Percentiles rank a stretch among this genome's conserved stretches.
Conservation (phyloP, 108 stramenopile species). For the Skeletonema potamos region DNA sequence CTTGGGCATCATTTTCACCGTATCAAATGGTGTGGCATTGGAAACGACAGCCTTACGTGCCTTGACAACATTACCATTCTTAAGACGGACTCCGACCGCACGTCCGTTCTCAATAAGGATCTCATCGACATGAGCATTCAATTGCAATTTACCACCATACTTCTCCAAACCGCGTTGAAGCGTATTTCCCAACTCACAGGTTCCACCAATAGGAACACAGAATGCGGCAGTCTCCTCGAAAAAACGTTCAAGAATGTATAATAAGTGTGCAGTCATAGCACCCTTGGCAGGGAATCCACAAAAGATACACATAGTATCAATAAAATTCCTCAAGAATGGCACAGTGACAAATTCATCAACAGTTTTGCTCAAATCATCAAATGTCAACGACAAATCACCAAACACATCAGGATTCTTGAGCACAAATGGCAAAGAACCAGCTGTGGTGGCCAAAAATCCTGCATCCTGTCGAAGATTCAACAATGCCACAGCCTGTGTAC, state of each 20-base stretch:
- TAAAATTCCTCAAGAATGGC: slow-evolving; percentile 89
- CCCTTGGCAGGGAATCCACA: slow-evolving; percentile 95
- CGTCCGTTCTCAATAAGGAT: slow-evolving; percentile 89
- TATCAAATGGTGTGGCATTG: slow-evolving; percentile 94
- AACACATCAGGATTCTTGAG: slow-evolving; percentile 88
- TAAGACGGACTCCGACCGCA: slow-evolving; percentile 84
- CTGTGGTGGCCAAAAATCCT: slow-evolving; percentile 90
- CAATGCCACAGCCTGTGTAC: slow-evolving; percentile 82
- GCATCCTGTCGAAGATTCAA: slow-evolving; percentile 86
- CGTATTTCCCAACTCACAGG: slow-evolving; percentile 79
- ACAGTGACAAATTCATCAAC: slow-evolving; percentile 90
- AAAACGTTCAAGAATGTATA: slow-evolving; percentile 91
- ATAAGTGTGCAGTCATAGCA: slow-evolving; percentile 84
- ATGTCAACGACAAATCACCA: slow-evolving; percentile 81
- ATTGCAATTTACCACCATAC: slow-evolving; percentile 82
- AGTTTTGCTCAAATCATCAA: slow-evolving; percentile 87
- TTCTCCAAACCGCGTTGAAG: slow-evolving; percentile 80
- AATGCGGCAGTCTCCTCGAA: slow-evolving; percentile 86
- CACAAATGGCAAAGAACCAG: slow-evolving; percentile 85
- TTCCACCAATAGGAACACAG: slow-evolving; percentile 89
- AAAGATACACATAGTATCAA: slow-evolving; percentile 94
- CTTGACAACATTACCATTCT: slow-evolving; percentile 87
- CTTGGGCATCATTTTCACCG: slow-evolving; percentile 77
- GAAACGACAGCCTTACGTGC: slow-evolving; percentile 91
- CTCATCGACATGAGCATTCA: slow-evolving; percentile 91